Conservation (phyloP, 768 basidiomycete species). For the Leccinum imitatum region DNA sequence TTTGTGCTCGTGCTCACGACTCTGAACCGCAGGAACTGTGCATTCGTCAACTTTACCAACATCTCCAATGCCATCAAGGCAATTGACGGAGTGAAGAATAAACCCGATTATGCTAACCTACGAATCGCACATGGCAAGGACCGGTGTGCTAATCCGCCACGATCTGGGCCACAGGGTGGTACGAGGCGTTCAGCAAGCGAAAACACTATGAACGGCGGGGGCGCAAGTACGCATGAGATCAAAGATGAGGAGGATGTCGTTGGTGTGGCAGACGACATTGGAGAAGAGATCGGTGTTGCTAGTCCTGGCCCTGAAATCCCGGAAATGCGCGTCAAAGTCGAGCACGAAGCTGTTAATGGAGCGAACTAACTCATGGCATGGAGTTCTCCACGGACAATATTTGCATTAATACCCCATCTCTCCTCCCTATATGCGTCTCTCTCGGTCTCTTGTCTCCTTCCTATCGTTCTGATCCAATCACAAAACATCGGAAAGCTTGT, state of each 20-base stretch:
- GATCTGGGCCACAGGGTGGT: constrained; percentile 76
- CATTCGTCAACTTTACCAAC: constrained; percentile 95
- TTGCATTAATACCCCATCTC: constrained; percentile 33
- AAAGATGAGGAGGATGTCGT: constrained; percentile 29
- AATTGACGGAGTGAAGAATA: constrained; percentile 92
- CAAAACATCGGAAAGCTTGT: constrained; percentile 35
- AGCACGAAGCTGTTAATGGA: constrained; percentile 27
- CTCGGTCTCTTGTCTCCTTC: constrained; percentile 20
- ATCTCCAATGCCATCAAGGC: constrained; percentile 96
- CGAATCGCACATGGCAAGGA: constrained; percentile 96
- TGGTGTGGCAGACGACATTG: constrained; percentile 22
- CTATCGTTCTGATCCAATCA: constrained; percentile 22
- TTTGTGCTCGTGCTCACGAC: background rate
- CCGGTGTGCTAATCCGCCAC: constrained; percentile 89
- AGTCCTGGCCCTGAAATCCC: constrained; percentile 31
- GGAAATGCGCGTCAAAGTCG: constrained; percentile 46
- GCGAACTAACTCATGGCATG: constrained; percentile 19
- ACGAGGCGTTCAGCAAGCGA: constrained; percentile 49
- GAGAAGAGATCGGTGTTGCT: constrained; percentile 25
- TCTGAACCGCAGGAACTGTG: constrained; percentile 68
- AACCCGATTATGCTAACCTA: constrained; percentile 85
- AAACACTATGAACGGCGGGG: constrained; percentile 29
- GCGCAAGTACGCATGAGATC: constrained; percentile 13
- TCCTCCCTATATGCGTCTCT: constrained; percentile 29
- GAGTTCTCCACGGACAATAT: constrained; percentile 26